Evolutionary conservation across 1,139 yeast species (phyloP).

Genomic region (Scheffersomyces stambukii): DNA sequence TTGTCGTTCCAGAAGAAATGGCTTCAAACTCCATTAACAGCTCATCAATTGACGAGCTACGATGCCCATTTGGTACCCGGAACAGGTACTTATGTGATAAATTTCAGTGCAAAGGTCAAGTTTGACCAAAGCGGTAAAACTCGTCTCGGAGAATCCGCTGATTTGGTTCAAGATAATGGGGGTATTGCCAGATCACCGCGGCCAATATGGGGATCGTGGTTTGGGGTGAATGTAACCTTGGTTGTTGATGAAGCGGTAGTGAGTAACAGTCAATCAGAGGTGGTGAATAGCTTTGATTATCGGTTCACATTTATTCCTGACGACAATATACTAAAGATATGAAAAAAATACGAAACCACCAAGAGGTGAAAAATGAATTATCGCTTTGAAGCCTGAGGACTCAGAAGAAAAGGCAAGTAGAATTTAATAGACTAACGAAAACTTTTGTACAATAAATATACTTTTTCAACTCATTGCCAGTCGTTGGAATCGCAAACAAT

Average conservation of each 20-base stretch:
- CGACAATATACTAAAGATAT: constrained; percentile 44
- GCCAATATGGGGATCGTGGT: constrained; percentile 62
- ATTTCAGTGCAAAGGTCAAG: constrained; percentile 60
- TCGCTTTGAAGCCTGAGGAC: too few relatives aligned
- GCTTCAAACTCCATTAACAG: constrained; percentile 57
- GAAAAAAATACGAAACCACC: constrained; percentile 4
- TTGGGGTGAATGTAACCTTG: constrained; percentile 57
- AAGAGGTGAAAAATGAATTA: too few relatives aligned
- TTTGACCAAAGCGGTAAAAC: constrained; percentile 73
- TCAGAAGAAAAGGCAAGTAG: too few relatives aligned
- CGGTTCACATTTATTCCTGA: constrained; percentile 62
- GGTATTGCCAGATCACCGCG: constrained; percentile 17
- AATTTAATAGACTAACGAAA: too few relatives aligned
- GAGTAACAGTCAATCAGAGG: constrained; percentile 36
- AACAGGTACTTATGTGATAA: constrained; percentile 50
- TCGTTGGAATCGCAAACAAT: constrained; percentile 10
- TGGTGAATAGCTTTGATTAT: constrained; percentile 59
- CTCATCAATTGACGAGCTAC: constrained; percentile 57
- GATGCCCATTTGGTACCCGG: constrained; percentile 76
- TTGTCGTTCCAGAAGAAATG: constrained; percentile 62
- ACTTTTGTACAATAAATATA: constrained; percentile 2
- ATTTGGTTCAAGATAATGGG: constrained; percentile 23
- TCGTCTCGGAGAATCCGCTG: constrained; percentile 58
- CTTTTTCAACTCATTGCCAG: constrained; percentile 1
- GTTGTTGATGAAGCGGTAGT: constrained; percentile 56